A percentile compares a stretch with the other conserved stretches of the same genome.
These are phyloP conservation scores for Candida yuanshanica DNA, from an alignment of 805 yeast species.

Conservation along the genomic window DNA sequence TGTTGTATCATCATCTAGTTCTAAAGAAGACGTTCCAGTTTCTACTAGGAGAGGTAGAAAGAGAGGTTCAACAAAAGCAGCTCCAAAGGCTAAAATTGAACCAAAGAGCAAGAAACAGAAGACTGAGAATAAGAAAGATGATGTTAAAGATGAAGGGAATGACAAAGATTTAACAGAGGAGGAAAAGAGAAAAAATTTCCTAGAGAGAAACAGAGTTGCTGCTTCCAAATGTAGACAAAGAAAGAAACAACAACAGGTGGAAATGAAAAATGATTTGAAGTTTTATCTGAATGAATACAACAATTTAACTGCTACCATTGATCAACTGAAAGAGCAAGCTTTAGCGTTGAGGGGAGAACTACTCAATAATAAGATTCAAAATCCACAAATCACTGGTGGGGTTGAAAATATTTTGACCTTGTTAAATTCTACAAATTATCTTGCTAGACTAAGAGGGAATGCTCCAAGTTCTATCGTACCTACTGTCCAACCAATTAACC, in stretches of 20 bases:
- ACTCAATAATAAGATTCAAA: conserved; percentile 19
- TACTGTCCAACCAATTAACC: conserved; percentile 26
- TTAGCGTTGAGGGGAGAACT: conserved; percentile 42
- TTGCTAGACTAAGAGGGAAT: conserved; percentile 23
- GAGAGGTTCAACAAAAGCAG: conserved; percentile 3
- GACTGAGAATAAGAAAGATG: background rate
- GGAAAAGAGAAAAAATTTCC: conserved; percentile 65
- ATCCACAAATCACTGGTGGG: conserved; percentile 40
- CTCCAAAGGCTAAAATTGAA: conserved; percentile 1
- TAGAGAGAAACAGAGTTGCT: conserved; percentile 91
- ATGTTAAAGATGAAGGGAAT: conserved; percentile 3
- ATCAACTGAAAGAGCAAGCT: conserved; percentile 54
- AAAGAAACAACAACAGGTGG: conserved; percentile 80
- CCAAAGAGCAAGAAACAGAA: conserved; percentile 2
- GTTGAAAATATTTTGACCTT: conserved; percentile 21
- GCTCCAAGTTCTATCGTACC: conserved; percentile 22
- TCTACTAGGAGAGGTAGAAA: conserved; percentile 12
- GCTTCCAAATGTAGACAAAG: conserved; percentile 94
- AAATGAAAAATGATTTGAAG: conserved; percentile 74
- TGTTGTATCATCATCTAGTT: background rate
- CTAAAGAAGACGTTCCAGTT: background rate
- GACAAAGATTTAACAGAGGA: conserved; percentile 47
- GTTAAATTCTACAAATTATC: conserved; percentile 21
- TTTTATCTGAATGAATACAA: conserved; percentile 68
- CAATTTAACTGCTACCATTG: conserved; percentile 52